A percentile compares a stretch with the other conserved stretches of the same genome.
Conservation (phyloP, 2,329 filamentous ascomycete species). For the Colletotrichum sansevieriae region DNA sequence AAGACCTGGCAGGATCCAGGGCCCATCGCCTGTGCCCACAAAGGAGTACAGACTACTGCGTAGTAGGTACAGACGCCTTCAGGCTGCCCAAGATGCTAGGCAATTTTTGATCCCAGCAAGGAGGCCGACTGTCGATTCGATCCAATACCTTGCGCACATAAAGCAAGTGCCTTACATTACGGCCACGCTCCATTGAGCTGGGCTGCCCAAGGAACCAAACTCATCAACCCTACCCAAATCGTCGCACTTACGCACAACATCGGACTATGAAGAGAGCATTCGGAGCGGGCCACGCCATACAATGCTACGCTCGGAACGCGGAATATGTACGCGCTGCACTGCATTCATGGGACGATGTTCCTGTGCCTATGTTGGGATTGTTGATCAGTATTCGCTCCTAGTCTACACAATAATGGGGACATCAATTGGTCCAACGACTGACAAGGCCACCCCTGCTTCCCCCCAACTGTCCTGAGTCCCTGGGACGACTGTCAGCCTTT, state of each 20-base stretch:
- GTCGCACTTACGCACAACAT: not conserved
- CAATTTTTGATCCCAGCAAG: not conserved
- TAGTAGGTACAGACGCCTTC: not conserved
- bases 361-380: constrained; percentile 30
- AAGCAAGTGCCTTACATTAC: no score
- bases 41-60: not conserved
- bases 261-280: not conserved
- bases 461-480: constrained; percentile 21
- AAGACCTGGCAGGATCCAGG: constrained; percentile 14
- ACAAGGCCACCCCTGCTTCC: constrained; percentile 16
- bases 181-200: no score
- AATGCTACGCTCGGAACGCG: constrained; percentile 2
- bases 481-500: constrained; percentile 28
- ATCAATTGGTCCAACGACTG: constrained; percentile 33
- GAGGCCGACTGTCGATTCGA: no score
- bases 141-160: no score
- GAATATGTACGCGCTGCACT: constrained; percentile 18
- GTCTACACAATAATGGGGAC: not conserved
- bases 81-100: constrained; percentile 5
- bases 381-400: constrained; percentile 18
- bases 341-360: constrained; percentile 36
- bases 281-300: constrained; percentile 19
- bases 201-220: not conserved
- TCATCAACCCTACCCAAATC: not conserved
- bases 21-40: not conserved